A percentile compares a stretch with the other conserved stretches of the same genome.
Conservation (phyloP, 2,329 filamentous ascomycete species). For the Colletotrichum destructivum region DNA sequence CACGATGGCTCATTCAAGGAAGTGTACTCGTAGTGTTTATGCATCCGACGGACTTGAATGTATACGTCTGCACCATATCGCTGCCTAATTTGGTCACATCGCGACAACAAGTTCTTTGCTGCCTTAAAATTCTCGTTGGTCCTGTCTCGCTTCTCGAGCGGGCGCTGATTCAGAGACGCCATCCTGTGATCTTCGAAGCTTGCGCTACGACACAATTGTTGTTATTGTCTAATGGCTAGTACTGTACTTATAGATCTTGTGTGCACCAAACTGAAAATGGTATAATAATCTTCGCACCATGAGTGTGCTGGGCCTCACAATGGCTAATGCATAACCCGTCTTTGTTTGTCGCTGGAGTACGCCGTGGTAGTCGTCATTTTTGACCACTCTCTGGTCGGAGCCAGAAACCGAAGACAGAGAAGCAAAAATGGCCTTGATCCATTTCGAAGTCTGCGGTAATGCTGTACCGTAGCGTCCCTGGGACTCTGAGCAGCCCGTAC, state of each 20-base stretch:
- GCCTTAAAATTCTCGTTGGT: neutral
- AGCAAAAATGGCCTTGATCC: neutral
- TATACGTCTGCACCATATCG: neutral
- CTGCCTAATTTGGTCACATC: neutral
- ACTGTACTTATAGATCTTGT: neutral
- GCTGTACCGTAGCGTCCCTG: neutral
- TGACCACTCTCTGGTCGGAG: neutral
- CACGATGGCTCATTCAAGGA: neutral
- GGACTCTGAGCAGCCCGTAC: neutral
- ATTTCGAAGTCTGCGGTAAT: neutral
- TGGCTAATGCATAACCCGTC: neutral
- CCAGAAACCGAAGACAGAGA: neutral
- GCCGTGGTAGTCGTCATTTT: neutral
- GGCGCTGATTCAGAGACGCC: neutral
- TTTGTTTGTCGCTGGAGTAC: too few species aligned
- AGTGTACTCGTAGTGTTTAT: neutral
- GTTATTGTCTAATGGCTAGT: neutral
- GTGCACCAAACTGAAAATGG: neutral
- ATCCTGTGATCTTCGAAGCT: neutral
- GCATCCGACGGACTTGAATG: neutral
- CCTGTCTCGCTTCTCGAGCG: neutral
- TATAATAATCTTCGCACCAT: neutral
- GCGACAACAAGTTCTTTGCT: neutral
- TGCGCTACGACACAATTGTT: neutral
- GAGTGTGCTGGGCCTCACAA: neutral